These are phyloP conservation scores for Aspergillus terreus DNA, from an alignment of 2,329 filamentous ascomycete species.

Conservation along the genomic window DNA sequence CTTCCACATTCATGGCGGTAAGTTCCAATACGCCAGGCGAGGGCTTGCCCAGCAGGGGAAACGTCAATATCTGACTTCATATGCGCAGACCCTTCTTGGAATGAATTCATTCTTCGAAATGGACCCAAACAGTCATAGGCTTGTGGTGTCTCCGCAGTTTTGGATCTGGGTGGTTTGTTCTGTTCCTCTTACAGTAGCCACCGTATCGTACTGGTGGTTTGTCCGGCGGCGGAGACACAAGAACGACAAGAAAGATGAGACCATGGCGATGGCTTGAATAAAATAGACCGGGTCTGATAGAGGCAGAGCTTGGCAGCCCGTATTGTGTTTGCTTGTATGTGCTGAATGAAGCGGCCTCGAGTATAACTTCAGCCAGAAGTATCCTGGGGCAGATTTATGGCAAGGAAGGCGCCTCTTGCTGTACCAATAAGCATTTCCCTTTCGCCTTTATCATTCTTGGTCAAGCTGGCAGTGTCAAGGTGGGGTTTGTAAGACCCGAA, in stretches of 20 bases:
- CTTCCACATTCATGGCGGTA: conserved; percentile 37
- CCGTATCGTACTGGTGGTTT: conserved; percentile 24
- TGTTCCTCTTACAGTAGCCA: conserved; percentile 26
- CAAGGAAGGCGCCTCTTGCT: background rate
- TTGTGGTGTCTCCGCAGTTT: conserved; percentile 33
- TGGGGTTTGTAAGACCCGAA: background rate
- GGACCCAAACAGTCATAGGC: conserved; percentile 23
- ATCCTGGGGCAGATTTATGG: background rate
- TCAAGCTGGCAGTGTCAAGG: background rate
- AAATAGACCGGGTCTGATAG: no score
- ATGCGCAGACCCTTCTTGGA: conserved; percentile 35
- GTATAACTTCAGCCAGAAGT: background rate
- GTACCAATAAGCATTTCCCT: background rate
- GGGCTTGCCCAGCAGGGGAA: background rate
- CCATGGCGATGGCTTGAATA: background rate
- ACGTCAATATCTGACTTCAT: background rate
- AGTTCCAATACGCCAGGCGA: conserved; percentile 8
- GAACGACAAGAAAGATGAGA: background rate
- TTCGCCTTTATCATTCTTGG: background rate
- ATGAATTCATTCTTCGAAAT: conserved; percentile 40
- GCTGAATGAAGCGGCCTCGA: no score
- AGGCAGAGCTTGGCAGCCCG: no score
- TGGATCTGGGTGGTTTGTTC: conserved; percentile 39
- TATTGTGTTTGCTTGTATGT: no score
- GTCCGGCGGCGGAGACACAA: conserved; percentile 6